These are phyloP conservation scores for Chlorella variabilis DNA, from an alignment of 163 green algal genomes.

Conservation along the genomic window DNA sequence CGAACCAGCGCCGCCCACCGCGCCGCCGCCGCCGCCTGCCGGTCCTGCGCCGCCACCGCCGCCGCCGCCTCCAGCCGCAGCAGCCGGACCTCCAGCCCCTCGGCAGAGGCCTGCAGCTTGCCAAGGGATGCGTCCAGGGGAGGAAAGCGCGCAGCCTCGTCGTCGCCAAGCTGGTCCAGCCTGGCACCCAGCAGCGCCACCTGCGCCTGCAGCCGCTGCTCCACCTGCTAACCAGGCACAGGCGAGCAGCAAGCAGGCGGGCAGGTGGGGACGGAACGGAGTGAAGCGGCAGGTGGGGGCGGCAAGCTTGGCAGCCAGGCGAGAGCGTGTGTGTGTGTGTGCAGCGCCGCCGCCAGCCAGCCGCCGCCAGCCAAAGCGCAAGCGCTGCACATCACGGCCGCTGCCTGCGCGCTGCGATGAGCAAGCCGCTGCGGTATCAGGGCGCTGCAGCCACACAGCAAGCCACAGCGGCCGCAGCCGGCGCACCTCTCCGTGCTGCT, in stretches of 20 bases:
- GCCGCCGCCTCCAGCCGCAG: constrained; percentile 26
- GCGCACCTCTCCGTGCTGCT: constrained; percentile 26
- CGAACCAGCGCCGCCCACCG: constrained; percentile 31
- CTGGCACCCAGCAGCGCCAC: background rate
- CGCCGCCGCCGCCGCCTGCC: background rate
- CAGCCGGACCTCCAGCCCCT: constrained; percentile 23
- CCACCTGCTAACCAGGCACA: background rate
- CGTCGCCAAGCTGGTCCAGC: constrained; percentile 9
- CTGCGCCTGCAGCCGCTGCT: constrained; percentile 11
- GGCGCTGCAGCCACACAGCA: too few species aligned
- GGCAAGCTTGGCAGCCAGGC: background rate
- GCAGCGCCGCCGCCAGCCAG: too few species aligned
- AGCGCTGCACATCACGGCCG: too few species aligned
- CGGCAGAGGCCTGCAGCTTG: background rate
- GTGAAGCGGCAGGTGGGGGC: background rate
- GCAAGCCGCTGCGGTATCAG: too few species aligned
- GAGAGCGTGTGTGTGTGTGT: too few species aligned
- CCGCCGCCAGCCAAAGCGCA: too few species aligned
- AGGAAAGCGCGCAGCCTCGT: background rate
- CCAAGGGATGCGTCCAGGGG: background rate
- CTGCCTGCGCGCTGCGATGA: too few species aligned
- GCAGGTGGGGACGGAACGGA: too few species aligned
- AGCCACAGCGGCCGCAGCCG: background rate
- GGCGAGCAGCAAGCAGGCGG: background rate
- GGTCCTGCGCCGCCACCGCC: constrained; percentile 8